These are phyloP conservation scores for Phytophthora constricta DNA, from an alignment of 352 stramenopile species.

Conservation along the genomic window DNA sequence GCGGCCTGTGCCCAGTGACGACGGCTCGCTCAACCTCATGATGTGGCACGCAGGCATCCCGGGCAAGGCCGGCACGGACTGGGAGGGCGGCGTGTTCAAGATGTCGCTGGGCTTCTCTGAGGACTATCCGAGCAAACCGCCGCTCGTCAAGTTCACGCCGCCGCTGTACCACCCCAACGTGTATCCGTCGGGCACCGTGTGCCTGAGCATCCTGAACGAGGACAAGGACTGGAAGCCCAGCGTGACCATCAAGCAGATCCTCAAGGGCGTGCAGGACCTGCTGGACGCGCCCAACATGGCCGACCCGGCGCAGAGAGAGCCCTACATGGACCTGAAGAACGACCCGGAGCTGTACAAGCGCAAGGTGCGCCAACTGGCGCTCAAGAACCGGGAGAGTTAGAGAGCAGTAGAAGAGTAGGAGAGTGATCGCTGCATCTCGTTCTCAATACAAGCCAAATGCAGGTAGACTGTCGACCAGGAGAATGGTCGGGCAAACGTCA, in stretches of 20 bases:
- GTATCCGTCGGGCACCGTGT: slow-evolving; percentile 97
- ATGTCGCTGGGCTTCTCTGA: slow-evolving; percentile 97
- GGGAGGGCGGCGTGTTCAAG: slow-evolving; percentile 98
- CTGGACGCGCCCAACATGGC: slow-evolving; percentile 89
- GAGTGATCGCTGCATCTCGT: too few relatives aligned
- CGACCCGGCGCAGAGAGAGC: slow-evolving; percentile 86
- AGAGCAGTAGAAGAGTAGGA: slow-evolving; percentile 4
- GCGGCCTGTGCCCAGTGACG: slow-evolving; percentile 90
- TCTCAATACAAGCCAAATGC: too few relatives aligned
- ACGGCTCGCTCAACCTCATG: slow-evolving; percentile 98
- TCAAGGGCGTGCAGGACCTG: slow-evolving; percentile 96
- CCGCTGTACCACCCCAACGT: slow-evolving; percentile 98
- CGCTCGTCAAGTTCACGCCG: slow-evolving; percentile 98
- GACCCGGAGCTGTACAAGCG: slow-evolving; percentile 90
- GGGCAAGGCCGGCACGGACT: slow-evolving; percentile 95
- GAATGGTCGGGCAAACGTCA: too few relatives aligned
- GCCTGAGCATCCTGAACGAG: slow-evolving; percentile 98
- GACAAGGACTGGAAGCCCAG: slow-evolving; percentile 99
- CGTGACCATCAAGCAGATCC: slow-evolving; percentile 98
- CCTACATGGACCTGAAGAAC: slow-evolving; percentile 91
- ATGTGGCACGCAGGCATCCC: slow-evolving; percentile 97
- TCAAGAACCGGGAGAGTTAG: slow-evolving; percentile 88
- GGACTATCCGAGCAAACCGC: slow-evolving; percentile 98
- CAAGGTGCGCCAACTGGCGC: slow-evolving; percentile 82
- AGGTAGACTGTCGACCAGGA: too few relatives aligned